These are phyloP conservation scores for Fusarium sulawesiense DNA, from an alignment of 2,329 filamentous ascomycete species.

Conservation along the genomic window DNA sequence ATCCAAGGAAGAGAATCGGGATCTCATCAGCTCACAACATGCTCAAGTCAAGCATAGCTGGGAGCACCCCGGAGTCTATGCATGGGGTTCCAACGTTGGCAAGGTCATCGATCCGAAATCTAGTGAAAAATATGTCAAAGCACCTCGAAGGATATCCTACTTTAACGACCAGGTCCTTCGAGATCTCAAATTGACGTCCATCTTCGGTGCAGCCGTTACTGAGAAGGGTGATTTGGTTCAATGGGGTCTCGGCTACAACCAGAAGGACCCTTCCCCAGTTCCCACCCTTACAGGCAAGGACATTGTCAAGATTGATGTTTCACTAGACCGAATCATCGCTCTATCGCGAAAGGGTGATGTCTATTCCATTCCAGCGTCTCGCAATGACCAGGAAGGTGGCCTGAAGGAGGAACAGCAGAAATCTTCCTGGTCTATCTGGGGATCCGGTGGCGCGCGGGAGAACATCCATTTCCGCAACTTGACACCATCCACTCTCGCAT, in stretches of 20 bases:
- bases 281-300: constrained; percentile 85
- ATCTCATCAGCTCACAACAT: constrained; percentile 85
- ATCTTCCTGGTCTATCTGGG: constrained; percentile 79
- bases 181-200: constrained; percentile 85
- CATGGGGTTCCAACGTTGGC: constrained; percentile 90
- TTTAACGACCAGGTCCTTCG: constrained; percentile 88
- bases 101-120: constrained; percentile 88
- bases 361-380: constrained; percentile 85
- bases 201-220: constrained; percentile 86
- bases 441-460: constrained; percentile 46
- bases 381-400: constrained; percentile 74
- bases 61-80: constrained; percentile 88
- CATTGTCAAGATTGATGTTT: constrained; percentile 79
- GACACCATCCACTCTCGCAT: constrained; percentile 71
- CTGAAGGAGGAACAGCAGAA: constrained; percentile 68
- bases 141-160: constrained; percentile 79
- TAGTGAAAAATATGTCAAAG: constrained; percentile 81
- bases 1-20: constrained; percentile 78
- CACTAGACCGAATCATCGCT: constrained; percentile 84
- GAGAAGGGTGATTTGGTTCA: constrained; percentile 91
- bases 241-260: constrained; percentile 85
- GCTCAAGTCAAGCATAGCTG: constrained; percentile 86
- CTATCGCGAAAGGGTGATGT: constrained; percentile 79
- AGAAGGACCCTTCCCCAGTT: constrained; percentile 70
- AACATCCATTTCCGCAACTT: constrained; percentile 78